These are phyloP conservation scores for Laburnicola sp. DNA, from an alignment of 2,329 filamentous ascomycete genomes.

Conservation along the genomic window DNA sequence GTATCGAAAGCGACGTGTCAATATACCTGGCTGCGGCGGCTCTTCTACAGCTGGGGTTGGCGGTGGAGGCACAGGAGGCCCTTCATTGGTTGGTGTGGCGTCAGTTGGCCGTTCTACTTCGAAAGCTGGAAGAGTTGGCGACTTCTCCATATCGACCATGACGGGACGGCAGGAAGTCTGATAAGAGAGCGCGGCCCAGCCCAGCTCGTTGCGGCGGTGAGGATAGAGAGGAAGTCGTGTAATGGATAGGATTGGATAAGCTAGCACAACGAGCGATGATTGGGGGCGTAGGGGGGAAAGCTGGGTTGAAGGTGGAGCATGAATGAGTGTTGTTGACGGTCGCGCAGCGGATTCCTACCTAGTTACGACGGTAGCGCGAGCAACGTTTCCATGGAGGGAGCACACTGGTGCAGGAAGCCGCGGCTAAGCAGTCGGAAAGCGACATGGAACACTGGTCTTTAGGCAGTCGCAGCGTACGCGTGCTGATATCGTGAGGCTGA, in stretches of 20 bases:
- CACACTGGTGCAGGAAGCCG: too few species aligned
- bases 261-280: constrained; percentile 14
- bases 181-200: constrained; percentile 8
- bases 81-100: not conserved
- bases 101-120: constrained; percentile 11
- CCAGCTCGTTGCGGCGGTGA: constrained; percentile 15
- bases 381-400: not conserved
- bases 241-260: constrained; percentile 9
- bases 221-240: constrained; percentile 6
- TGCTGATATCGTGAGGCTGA: too few species aligned
- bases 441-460: too few species aligned
- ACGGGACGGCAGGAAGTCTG: not conserved
- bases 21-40: constrained; percentile 12
- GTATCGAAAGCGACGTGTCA: not conserved
- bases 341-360: not conserved
- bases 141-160: constrained; percentile 14
- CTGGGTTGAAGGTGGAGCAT: not conserved
- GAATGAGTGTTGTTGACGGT: not conserved
- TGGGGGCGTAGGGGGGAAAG: not conserved
- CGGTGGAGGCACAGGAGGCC: constrained; percentile 19
- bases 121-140: constrained; percentile 9
- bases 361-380: not conserved
- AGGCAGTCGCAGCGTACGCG: too few species aligned
- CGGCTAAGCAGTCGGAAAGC: too few species aligned
- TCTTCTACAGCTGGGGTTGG: constrained; percentile 19